Evolutionary conservation across 148 eudicot species (phyloP), one percentile per base, ranked within the genome.

Genomic region (Dianthus caryophyllus): DNA sequence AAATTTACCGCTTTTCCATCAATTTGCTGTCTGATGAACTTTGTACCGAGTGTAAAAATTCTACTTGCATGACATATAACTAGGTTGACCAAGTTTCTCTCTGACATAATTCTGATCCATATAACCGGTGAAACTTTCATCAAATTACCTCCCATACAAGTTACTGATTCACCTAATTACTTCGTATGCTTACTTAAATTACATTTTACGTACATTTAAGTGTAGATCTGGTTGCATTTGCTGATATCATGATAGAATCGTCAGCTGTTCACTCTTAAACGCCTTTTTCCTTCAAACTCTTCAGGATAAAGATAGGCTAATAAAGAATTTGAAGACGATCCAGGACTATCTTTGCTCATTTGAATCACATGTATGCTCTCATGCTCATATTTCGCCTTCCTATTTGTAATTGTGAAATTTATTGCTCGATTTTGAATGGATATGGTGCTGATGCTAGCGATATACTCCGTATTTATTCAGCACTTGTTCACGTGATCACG

Each of bases 281-380:
- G 9, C 11, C 36, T 57, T 26, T 63, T 21, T 55, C 16, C 11
- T 79, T 67, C 38, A 33, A 26, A 63, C 72, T 30, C 41, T 84
- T 63, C 82, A 92, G 98, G 98, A 92, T 70, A 85, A 87, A 74
- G 88, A 82, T 76, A 89, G 83, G 77, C 77, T 92, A 46, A 85
- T 81, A 67, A 80, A 80, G 80, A 92, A 92, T 79, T 74, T 92
- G 71, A 89, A 87, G 73, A 87, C 88, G 41, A 84, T 92, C 74
- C 94, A 92, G 71, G 85, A 89, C 68, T 92, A 89, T 63, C 94
- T 92, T 71, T 92, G 94, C 81, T 92, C 96, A 54, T 92, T 89
- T 66, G 82, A 81, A 69, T 85, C 98, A 21, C 98, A 89, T 96
- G 98, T 92, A 76, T 72, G 72, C 7, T 7, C 61, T 36, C 24